Evolutionary conservation across 345 rosid species (phyloP).

Genomic region (Brassica rapa): DNA sequence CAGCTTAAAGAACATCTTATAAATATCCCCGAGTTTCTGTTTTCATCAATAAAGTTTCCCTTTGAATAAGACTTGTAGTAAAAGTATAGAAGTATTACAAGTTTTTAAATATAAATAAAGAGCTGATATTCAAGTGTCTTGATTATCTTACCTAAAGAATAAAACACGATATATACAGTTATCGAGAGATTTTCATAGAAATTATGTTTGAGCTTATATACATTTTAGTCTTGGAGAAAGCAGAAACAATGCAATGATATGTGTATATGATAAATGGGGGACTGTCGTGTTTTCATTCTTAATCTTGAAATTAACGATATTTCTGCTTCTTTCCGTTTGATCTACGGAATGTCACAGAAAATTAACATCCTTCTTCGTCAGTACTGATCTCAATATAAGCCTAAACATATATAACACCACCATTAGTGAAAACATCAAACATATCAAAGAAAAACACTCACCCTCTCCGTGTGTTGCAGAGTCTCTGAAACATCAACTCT

Average conservation of each 20-base stretch:
- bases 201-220: constrained; percentile 1
- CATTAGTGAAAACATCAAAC: not conserved
- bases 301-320: not conserved
- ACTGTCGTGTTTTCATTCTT: constrained; percentile 10
- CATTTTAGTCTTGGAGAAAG: not conserved
- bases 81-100: not conserved
- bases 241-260: constrained; percentile 7
- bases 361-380: constrained; percentile 46
- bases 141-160: not conserved
- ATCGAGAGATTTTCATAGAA: not conserved
- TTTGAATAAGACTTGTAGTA: not conserved
- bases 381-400: not conserved
- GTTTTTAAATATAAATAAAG: not conserved
- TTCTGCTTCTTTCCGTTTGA: not conserved
- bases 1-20: constrained; percentile 10
- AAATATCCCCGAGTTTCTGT: not conserved
- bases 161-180: not conserved
- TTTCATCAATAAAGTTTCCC: not conserved
- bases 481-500: not conserved
- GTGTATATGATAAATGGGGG: not conserved
- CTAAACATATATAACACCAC: not conserved
- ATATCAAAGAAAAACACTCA: not conserved
- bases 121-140: not conserved
- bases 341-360: constrained; percentile 45
- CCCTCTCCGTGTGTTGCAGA: not conserved